Conservation (phyloP, 148 eudicot genomes). For the Rhododendron ovatum region DNA sequence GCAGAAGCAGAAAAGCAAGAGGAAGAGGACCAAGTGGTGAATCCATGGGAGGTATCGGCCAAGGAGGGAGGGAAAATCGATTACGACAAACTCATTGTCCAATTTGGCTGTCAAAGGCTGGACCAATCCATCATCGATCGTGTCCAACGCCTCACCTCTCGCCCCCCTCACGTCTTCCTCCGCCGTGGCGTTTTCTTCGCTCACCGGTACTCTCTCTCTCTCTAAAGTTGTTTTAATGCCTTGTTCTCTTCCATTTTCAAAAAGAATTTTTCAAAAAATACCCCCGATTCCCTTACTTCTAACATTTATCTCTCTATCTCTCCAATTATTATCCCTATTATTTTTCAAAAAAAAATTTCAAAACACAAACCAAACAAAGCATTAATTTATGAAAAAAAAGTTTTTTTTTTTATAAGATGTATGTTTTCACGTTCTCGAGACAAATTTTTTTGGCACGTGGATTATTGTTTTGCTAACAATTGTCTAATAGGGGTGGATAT, state of each 20-base stretch:
- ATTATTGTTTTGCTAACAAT: not conserved
- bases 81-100: slow-evolving; percentile 81
- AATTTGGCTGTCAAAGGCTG: slow-evolving; percentile 85
- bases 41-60: slow-evolving; percentile 80
- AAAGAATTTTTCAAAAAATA: too few species aligned
- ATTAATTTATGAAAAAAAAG: too few species aligned
- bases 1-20: slow-evolving; percentile 2
- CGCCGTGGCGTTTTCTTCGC: slow-evolving; percentile 97
- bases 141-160: slow-evolving; percentile 62
- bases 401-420: too few species aligned
- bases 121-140: slow-evolving; percentile 50
- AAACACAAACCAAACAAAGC: too few species aligned
- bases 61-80: slow-evolving; percentile 84
- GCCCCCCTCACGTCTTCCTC: slow-evolving; percentile 78
- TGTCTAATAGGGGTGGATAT: not conserved
- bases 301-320: too few species aligned
- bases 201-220: slow-evolving; percentile 47
- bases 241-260: too few species aligned
- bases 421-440: not conserved
- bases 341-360: too few species aligned
- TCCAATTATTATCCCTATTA: too few species aligned
- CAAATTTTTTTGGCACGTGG: not conserved
- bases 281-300: too few species aligned
- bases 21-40: slow-evolving; percentile 56
- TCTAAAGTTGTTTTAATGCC: not conserved